A percentile compares a stretch with the other conserved stretches of the same genome.
These are phyloP conservation scores for Trichoderma lentiforme DNA, from an alignment of 2,329 filamentous ascomycete species.

Conservation along the genomic window DNA sequence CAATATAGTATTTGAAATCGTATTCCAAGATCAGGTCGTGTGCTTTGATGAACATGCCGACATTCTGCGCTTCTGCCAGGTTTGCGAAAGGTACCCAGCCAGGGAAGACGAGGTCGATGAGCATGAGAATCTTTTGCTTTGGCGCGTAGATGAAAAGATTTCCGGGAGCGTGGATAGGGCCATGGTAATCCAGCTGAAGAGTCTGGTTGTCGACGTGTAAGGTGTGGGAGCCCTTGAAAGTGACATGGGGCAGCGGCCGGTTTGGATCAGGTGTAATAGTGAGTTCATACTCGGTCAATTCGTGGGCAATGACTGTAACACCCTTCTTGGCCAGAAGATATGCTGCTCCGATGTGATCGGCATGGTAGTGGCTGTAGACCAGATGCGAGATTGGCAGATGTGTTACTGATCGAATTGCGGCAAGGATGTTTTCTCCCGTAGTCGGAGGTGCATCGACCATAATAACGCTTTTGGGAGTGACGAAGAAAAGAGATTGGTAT, in stretches of 20 bases:
- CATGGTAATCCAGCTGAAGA: background rate
- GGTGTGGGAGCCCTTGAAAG: background rate
- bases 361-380: background rate
- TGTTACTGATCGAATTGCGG: background rate
- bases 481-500: background rate
- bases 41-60: background rate
- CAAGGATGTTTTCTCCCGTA: background rate
- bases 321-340: background rate
- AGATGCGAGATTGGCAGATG: background rate
- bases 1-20: background rate
- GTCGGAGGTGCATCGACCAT: background rate
- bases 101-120: background rate
- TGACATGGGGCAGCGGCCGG: background rate
- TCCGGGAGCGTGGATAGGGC: background rate
- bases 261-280: background rate
- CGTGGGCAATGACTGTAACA: background rate
- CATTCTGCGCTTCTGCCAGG: background rate
- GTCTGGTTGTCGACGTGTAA: background rate
- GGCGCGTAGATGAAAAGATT: background rate
- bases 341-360: background rate
- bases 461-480: background rate
- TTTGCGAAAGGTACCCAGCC: background rate
- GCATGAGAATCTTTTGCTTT: background rate
- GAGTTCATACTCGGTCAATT: background rate
- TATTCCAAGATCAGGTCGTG: background rate